Base-by-base conservation (phyloP, 768 basidiomycete genomes). In the Rubroboletus satanas region DNA sequence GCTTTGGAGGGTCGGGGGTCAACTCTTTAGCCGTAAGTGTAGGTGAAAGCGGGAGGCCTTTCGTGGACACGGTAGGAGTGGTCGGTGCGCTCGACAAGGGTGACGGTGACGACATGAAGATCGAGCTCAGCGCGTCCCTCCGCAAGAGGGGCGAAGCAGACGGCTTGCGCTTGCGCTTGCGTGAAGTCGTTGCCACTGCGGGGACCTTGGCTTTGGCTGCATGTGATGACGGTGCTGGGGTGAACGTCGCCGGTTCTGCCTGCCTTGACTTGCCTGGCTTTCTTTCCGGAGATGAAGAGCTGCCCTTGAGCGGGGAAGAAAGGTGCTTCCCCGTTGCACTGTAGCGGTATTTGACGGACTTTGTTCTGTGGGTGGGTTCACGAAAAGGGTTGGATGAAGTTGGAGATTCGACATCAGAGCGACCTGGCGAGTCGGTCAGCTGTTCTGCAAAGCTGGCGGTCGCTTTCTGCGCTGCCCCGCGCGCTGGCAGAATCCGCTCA, bases 391-490 rank as follows among this genome's bases (percentile, higher is more conserved):
- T 63, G 15, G 63, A 58, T 4, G 65, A 32, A 0, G 52, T 28
- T 0, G 61, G 54, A 5, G 59, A 47, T 37, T 62, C 70, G 29
- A 37, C 55, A 21, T 72, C 70, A 21, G 70, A 61, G 43, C 56
- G 58, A 48, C 51, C 52, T 37, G 66, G 52, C 18, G 66, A 63
- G 63, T 68, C 58, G 17, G 60, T 62, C 35, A 70, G 66, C 41
- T 77, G 75, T 10, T 61, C 66, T 43, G 67, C 61, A 55, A 78
- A 65, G 51, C 57, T 65, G 4, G 62, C 68, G 2, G 61, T 51
- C 43, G 76, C 76, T 21, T 59, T 65, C 45, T 63, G 49, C 0
- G 74, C 75, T 4, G 75, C 73, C 26, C 64, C 67, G 8, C 75
- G 74, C 31, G 60, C 50, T 7, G 73, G 70, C 9, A 65, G 35